phyloP scores from a whole-genome alignment of 2,329 filamentous ascomycete genomes.

The Talaromyces sp. region DNA sequence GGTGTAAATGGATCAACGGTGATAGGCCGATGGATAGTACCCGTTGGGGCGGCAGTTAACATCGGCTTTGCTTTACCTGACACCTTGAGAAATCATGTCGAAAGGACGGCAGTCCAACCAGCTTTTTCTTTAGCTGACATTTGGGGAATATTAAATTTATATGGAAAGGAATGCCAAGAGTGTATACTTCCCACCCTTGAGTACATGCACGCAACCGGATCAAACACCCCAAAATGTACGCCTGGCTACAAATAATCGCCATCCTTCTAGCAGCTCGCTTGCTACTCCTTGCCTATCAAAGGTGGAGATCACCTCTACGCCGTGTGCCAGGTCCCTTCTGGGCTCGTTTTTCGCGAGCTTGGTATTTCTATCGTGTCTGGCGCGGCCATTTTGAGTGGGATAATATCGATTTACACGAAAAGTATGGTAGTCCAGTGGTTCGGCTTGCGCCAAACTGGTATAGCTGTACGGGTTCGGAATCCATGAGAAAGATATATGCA shows the following conservation, averaged over 20 bases:
- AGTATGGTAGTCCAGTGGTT: slow-evolving; percentile 26
- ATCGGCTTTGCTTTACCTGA: neutral
- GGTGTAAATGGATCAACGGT: neutral
- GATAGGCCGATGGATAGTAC: too few relatives aligned
- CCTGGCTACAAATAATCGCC: neutral
- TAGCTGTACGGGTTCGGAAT: slow-evolving; percentile 10
- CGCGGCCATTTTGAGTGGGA: slow-evolving; percentile 34
- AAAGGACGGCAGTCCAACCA: too few relatives aligned
- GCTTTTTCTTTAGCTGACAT: neutral
- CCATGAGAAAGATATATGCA: slow-evolving; percentile 13
- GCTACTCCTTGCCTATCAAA: slow-evolving; percentile 15
- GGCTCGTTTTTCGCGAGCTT: slow-evolving; percentile 40
- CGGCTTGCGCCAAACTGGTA: slow-evolving; percentile 13
- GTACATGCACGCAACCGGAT: neutral
- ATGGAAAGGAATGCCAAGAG: neutral
- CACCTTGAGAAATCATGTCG: too few relatives aligned
- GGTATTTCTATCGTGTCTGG: slow-evolving; percentile 37
- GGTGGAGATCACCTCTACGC: slow-evolving; percentile 29
- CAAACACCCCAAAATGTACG: neutral
- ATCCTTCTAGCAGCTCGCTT: slow-evolving; percentile 7
- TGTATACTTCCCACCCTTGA: neutral
- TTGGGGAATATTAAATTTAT: too few relatives aligned
- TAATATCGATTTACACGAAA: slow-evolving; percentile 35
- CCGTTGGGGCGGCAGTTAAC: neutral
- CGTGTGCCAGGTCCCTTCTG: slow-evolving; percentile 42